A percentile compares a stretch with the other conserved stretches of the same genome.
Conservation (phyloP, 768 basidiomycete species). For the Hygrophoropsis aurantiaca region DNA sequence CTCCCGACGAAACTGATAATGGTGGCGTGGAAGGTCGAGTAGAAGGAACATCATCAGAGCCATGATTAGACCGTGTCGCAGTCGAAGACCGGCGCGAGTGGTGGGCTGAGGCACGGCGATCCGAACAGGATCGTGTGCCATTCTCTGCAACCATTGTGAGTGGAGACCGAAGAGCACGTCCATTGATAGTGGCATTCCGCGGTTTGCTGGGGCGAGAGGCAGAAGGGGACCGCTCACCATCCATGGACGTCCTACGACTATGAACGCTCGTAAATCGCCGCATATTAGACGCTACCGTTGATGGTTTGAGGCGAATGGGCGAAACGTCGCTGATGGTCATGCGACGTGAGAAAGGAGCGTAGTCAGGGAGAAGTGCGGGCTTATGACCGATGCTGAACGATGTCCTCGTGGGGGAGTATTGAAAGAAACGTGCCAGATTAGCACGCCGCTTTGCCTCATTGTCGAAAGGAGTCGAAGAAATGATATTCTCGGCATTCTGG, state of each 20-base stretch:
- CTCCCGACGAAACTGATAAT: conserved; percentile 24
- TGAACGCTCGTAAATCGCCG: conserved; percentile 25
- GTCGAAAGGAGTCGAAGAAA: conserved; percentile 11
- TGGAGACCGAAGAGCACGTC: conserved; percentile 5
- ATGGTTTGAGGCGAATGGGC: conserved; percentile 34
- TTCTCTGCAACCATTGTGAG: conserved; percentile 18
- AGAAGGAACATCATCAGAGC: conserved; percentile 21
- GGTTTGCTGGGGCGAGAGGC: conserved; percentile 27
- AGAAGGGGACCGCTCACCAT: conserved; percentile 25
- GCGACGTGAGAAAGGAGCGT: conserved; percentile 31
- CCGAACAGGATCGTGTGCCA: conserved; percentile 15
- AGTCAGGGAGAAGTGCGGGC: conserved; percentile 25
- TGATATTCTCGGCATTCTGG: conserved; percentile 14
- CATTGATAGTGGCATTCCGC: conserved; percentile 15
- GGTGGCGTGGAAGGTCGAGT: conserved; percentile 30
- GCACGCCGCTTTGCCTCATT: conserved; percentile 27
- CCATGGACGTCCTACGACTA: conserved; percentile 23
- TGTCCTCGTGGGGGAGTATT: conserved; percentile 31
- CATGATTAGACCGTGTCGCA: conserved; percentile 14
- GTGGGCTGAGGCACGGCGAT: conserved; percentile 12
- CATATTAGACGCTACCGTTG: conserved; percentile 18
- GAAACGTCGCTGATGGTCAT: conserved; percentile 35
- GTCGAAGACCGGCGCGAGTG: conserved; percentile 22
- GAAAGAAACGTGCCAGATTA: conserved; percentile 42
- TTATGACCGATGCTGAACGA: conserved; percentile 32